A percentile compares a stretch with the other conserved stretches of the same genome.
Evolutionary conservation across 2,329 filamentous ascomycete genomes (phyloP).

Genomic region (Diaporthe citriasiana): DNA sequence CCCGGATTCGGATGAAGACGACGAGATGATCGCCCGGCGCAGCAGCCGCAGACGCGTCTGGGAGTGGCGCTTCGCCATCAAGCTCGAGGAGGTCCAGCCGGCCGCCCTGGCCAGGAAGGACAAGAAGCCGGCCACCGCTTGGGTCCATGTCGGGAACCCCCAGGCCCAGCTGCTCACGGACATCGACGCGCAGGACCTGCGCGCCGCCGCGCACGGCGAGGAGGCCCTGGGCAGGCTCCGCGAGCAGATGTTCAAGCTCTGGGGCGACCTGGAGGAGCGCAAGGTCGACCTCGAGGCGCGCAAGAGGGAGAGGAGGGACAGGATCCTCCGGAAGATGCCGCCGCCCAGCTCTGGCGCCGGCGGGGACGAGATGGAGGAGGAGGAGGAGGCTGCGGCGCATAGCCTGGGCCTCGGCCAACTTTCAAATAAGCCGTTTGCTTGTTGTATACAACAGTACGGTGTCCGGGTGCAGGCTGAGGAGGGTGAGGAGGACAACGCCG

Average conservation of each 20-base stretch:
- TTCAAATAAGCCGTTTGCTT: conserved; percentile 74
- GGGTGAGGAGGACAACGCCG: conserved; percentile 59
- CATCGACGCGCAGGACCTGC: conserved; percentile 70
- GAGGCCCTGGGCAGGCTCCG: conserved; percentile 67
- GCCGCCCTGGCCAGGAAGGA: conserved; percentile 39
- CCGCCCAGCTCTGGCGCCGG: conserved; percentile 52
- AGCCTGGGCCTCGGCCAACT: conserved; percentile 46
- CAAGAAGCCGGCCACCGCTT: conserved; percentile 65
- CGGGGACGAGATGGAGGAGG: conserved; percentile 42
- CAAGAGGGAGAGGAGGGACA: conserved; percentile 41
- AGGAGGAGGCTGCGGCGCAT: conserved; percentile 32
- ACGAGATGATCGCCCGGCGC: conserved; percentile 45
- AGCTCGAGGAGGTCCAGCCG: conserved; percentile 77
- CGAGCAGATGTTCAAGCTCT: conserved; percentile 82
- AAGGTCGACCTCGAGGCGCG: conserved; percentile 60
- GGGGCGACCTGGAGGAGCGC: conserved; percentile 86
- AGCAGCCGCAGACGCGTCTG: conserved; percentile 60
- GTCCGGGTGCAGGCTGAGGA: conserved; percentile 61
- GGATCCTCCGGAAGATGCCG: conserved; percentile 47
- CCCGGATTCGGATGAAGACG: conserved; percentile 46
- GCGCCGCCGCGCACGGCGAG: conserved; percentile 55
- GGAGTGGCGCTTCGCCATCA: conserved; percentile 88
- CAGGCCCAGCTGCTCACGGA: conserved; percentile 63
- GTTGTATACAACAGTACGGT: conserved; percentile 81
- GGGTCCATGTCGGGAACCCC: conserved; percentile 76